phyloP scores from a whole-genome alignment of 1,284 basidiomycete genomes.

The Paramarasmius palmivorus region DNA sequence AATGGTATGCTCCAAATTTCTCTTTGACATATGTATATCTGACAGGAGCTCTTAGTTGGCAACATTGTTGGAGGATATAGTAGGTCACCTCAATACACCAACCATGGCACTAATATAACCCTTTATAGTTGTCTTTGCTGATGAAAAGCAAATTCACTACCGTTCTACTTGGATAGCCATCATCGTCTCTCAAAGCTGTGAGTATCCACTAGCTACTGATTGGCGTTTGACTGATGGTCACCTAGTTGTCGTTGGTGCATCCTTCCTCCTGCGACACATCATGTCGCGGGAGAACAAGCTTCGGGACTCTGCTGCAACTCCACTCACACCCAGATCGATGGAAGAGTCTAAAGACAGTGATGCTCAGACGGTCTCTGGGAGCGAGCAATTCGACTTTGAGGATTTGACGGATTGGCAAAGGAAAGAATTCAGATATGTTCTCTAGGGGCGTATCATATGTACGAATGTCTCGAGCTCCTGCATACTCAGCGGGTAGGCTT shows the following conservation, averaged over 20 bases:
- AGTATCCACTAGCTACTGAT: not conserved
- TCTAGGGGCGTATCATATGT: no score
- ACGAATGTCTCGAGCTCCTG: no score
- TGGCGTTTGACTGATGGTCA: no score
- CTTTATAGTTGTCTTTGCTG: slow-evolving; percentile 7
- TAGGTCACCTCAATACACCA: not conserved
- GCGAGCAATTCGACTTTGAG: not conserved
- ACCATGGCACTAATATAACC: not conserved
- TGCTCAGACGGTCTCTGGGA: not conserved
- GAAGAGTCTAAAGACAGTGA: not conserved
- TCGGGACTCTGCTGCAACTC: not conserved
- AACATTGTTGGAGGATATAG: slow-evolving; percentile 15
- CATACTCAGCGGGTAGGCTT: no score
- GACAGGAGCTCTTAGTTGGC: slow-evolving; percentile 3
- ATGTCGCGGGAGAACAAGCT: slow-evolving; percentile 6
- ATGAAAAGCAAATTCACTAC: slow-evolving; percentile 10
- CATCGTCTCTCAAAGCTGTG: slow-evolving; percentile 12
- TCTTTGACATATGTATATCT: not conserved
- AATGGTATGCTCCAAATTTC: not conserved
- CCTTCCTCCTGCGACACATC: slow-evolving; percentile 8
- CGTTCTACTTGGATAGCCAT: slow-evolving; percentile 15
- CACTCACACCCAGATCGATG: no score
- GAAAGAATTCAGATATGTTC: slow-evolving; percentile 10
- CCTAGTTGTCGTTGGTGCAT: slow-evolving; percentile 6
- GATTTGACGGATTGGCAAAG: slow-evolving; percentile 12